Conservation (phyloP, 2,329 filamentous ascomycete genomes). For the Exophiala alcalophila region DNA sequence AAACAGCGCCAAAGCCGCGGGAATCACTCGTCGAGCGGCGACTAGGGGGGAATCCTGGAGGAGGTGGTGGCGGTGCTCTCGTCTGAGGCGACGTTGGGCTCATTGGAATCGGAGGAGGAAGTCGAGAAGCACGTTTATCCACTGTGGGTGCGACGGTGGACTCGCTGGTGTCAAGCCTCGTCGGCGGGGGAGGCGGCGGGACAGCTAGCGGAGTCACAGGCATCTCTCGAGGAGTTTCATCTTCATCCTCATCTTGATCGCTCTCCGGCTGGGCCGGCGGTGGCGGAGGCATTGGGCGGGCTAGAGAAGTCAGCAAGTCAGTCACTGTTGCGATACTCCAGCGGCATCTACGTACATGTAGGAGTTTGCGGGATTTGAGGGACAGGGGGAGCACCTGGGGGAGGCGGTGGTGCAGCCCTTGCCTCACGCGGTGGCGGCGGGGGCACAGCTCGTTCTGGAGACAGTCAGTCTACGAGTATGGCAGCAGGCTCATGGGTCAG, state of each 20-base stretch:
- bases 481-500: not conserved
- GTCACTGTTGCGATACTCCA: no score
- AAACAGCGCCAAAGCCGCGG: constrained; percentile 34
- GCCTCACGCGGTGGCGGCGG: constrained; percentile 43
- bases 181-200: constrained; percentile 32
- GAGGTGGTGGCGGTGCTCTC: constrained; percentile 63
- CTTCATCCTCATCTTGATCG: constrained; percentile 2
- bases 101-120: constrained; percentile 40
- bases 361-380: constrained; percentile 22
- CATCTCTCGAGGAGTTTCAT: constrained; percentile 32
- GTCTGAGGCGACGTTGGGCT: constrained; percentile 42
- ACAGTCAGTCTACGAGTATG: constrained; percentile 9
- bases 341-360: constrained; percentile 19
- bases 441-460: constrained; percentile 45
- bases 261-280: constrained; percentile 1
- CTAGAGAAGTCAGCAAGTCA: constrained; percentile 15
- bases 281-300: constrained; percentile 8
- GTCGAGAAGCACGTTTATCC: constrained; percentile 44
- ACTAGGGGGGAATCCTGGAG: constrained; percentile 50
- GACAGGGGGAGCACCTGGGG: constrained; percentile 21
- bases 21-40: constrained; percentile 61
- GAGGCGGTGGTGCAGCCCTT: constrained; percentile 46
- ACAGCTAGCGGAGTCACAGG: constrained; percentile 41
- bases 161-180: constrained; percentile 28
- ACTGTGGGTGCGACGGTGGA: constrained; percentile 33